A percentile compares a stretch with the other conserved stretches of the same genome.
Evolutionary conservation across 2,329 filamentous ascomycete species (phyloP).

Genomic region (Cladosporium sp.): DNA sequence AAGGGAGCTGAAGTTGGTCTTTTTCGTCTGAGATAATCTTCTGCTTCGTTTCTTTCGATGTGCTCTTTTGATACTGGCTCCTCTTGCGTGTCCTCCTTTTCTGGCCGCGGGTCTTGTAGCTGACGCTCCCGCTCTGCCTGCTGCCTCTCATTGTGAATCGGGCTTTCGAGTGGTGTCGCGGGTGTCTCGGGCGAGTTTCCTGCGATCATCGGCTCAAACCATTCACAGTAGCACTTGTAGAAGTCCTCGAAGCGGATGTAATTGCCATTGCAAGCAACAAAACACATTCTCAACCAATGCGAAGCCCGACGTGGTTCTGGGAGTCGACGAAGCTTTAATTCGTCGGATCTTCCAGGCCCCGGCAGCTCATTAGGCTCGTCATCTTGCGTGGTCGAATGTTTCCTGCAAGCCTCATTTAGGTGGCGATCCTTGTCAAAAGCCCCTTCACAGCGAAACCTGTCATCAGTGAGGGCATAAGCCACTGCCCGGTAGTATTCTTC

Average conservation of each 20-base stretch:
- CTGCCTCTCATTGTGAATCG: not conserved
- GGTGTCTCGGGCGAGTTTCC: not conserved
- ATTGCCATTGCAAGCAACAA: not conserved
- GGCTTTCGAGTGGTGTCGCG: not conserved
- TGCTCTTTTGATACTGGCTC: not conserved
- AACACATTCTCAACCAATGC: not conserved
- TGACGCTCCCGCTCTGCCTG: not conserved
- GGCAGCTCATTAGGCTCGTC: not conserved
- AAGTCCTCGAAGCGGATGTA: not conserved
- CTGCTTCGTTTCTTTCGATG: not conserved
- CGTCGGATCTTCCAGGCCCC: not conserved
- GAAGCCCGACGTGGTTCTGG: conserved; percentile 1
- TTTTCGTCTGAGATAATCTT: too few relatives aligned
- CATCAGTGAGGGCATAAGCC: not conserved
- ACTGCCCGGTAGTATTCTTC: not conserved
- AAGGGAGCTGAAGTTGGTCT: not conserved
- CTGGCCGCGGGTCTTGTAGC: too few relatives aligned
- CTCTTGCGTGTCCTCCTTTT: not conserved
- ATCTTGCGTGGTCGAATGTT: not conserved
- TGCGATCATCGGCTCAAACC: not conserved
- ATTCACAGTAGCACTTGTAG: not conserved
- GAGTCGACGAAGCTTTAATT: not conserved
- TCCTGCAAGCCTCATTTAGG: not conserved
- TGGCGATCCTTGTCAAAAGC: not conserved
- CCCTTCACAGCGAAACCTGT: not conserved